phyloP scores from a whole-genome alignment of 1,139 yeast species.

The Debaryomyces nepalensis region DNA sequence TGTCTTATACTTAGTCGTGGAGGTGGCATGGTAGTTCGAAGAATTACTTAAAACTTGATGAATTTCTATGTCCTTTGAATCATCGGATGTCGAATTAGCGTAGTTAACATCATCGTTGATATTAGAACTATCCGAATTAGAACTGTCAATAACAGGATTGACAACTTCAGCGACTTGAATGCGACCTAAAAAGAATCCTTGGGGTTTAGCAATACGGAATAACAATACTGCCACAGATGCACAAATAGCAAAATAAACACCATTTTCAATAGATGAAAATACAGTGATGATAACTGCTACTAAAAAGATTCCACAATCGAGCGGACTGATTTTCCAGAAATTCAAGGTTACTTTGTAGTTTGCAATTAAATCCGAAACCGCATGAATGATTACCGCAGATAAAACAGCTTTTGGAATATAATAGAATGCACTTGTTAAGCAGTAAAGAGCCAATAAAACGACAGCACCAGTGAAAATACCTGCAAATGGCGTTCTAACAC shows the following conservation, averaged over 20 bases:
- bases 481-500: conserved; percentile 92
- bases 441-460: conserved; percentile 83
- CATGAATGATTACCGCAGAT: conserved; percentile 88
- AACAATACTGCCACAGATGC: conserved; percentile 79
- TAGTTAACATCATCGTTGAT: conserved; percentile 5
- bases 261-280: conserved; percentile 81
- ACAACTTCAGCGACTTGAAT: conserved; percentile 70
- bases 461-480: conserved; percentile 91
- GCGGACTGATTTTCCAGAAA: conserved; percentile 76
- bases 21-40: conserved; percentile 26
- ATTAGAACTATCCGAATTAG: conserved; percentile 16
- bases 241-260: conserved; percentile 87
- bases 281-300: conserved; percentile 80
- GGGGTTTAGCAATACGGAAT: conserved; percentile 77
- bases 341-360: conserved; percentile 71
- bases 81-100: conserved; percentile 20
- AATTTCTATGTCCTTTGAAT: conserved; percentile 42
- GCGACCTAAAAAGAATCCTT: conserved; percentile 82
- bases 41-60: conserved; percentile 44
- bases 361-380: conserved; percentile 88
- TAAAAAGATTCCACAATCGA: conserved; percentile 77
- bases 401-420: conserved; percentile 90
- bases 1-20: conserved; percentile 3
- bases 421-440: conserved; percentile 80
- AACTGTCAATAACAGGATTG: conserved; percentile 51